phyloP scores from a whole-genome alignment of 495 filamentous ascomycete species.

The Cladorrhinum samala region DNA sequence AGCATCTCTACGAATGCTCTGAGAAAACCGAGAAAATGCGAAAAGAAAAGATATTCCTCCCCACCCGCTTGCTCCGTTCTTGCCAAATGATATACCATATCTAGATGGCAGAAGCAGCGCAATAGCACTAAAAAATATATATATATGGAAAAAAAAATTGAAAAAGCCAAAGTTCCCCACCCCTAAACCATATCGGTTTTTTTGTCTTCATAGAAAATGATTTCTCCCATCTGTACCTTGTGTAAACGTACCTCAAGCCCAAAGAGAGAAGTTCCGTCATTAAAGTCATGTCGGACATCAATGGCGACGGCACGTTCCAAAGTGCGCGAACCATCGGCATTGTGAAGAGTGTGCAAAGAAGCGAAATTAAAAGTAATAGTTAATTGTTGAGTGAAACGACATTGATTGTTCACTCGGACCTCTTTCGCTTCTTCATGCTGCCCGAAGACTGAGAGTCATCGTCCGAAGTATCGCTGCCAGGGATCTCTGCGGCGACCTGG shows the following conservation, averaged over 20 bases:
- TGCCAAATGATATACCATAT: not conserved
- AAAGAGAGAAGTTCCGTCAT: slow-evolving; percentile 25
- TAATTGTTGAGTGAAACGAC: not conserved
- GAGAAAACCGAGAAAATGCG: not conserved
- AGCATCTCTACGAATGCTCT: not conserved
- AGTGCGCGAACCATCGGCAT: slow-evolving; percentile 26
- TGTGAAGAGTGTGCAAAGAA: slow-evolving; percentile 36
- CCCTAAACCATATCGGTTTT: slow-evolving; percentile 1
- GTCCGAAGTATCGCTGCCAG: slow-evolving; percentile 52
- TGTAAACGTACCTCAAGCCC: slow-evolving; percentile 2
- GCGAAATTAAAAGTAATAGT: slow-evolving; percentile 17
- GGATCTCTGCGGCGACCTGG: slow-evolving; percentile 63
- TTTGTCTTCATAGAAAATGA: slow-evolving; percentile 7
- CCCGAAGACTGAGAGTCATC: slow-evolving; percentile 45
- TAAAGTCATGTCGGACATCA: slow-evolving; percentile 33
- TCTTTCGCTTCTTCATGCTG: slow-evolving; percentile 72
- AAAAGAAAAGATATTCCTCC: not conserved
- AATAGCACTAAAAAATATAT: not conserved
- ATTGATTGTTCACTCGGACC: slow-evolving; percentile 39
- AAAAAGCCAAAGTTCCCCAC: not conserved
- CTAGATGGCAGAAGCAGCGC: not conserved
- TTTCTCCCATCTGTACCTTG: slow-evolving; percentile 7
- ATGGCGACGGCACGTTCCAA: slow-evolving; percentile 31
- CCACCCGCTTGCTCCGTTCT: not conserved
- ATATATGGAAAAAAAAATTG: not conserved